Evolutionary conservation across 495 filamentous ascomycete species (phyloP).

Genomic region (Friedmanniomyces endolithicus): DNA sequence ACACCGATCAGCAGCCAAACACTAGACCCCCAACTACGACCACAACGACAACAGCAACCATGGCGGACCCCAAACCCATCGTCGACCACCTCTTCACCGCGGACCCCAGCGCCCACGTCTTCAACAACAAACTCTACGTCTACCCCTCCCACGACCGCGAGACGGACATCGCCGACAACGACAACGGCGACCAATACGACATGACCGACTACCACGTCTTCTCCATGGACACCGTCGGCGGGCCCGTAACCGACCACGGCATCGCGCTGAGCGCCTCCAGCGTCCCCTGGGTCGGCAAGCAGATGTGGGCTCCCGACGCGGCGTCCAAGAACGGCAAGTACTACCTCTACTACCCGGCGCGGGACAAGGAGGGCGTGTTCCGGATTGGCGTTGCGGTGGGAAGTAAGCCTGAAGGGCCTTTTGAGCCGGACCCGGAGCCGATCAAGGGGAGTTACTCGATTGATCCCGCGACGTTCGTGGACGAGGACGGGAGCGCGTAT

Average conservation of each 20-base stretch:
- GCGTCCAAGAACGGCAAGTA: slow-evolving; percentile 48
- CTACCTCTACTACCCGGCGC: slow-evolving; percentile 53
- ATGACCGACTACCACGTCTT: slow-evolving; percentile 64
- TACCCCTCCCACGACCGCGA: slow-evolving; percentile 56
- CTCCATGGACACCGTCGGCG: slow-evolving; percentile 38
- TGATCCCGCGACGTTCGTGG: slow-evolving; percentile 52
- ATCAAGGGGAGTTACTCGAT: slow-evolving; percentile 50
- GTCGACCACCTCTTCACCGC: slow-evolving; percentile 30
- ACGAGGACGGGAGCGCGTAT: slow-evolving; percentile 48
- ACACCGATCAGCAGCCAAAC: not conserved
- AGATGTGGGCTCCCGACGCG: slow-evolving; percentile 55
- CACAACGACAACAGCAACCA: not conserved
- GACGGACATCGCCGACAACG: slow-evolving; percentile 51
- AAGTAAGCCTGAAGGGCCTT: slow-evolving; percentile 44
- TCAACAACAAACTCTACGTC: slow-evolving; percentile 49
- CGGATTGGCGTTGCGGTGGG: slow-evolving; percentile 50
- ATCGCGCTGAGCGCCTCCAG: slow-evolving; percentile 40
- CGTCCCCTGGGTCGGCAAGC: slow-evolving; percentile 51
- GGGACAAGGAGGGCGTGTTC: slow-evolving; percentile 47
- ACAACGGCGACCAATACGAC: slow-evolving; percentile 74
- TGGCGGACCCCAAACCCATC: slow-evolving; percentile 18
- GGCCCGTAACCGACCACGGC: slow-evolving; percentile 47
- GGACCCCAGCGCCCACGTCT: slow-evolving; percentile 55
- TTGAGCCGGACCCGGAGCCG: slow-evolving; percentile 43
- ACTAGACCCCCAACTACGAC: not conserved